Conservation (phyloP, 2,329 filamentous ascomycete genomes). For the Phialocephala subalpina region DNA sequence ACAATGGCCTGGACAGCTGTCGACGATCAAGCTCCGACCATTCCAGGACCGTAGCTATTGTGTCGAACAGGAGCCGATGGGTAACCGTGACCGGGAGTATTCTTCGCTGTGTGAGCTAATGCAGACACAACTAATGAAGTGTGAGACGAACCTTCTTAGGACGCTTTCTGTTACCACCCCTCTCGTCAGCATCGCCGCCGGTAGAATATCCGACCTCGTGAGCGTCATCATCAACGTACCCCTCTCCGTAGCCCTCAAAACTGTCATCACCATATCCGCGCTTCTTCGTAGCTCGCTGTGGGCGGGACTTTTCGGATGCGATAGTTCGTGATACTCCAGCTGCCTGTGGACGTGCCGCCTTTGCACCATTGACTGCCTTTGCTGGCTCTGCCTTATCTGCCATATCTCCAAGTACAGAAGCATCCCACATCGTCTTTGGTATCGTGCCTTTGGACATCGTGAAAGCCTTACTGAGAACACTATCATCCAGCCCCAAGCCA, state of each 20-base stretch:
- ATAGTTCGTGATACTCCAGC: conserved; percentile 21
- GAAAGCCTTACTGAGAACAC: conserved; percentile 58
- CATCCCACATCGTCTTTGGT: conserved; percentile 63
- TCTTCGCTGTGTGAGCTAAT: conserved; percentile 40
- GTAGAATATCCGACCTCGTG: conserved; percentile 74
- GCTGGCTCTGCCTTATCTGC: conserved; percentile 22
- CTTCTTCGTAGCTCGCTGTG: conserved; percentile 75
- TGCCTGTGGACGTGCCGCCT: conserved; percentile 29
- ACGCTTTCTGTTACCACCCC: conserved; percentile 61
- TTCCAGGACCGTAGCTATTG: conserved; percentile 62
- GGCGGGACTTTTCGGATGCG: conserved; percentile 52
- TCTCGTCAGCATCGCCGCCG: conserved; percentile 73
- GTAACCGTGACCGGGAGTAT: conserved; percentile 35
- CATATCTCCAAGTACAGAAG: conserved; percentile 65
- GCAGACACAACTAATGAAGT: conserved; percentile 23
- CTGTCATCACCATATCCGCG: conserved; percentile 78
- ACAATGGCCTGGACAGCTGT: conserved; percentile 11
- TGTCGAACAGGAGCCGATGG: conserved; percentile 40
- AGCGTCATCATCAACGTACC: conserved; percentile 72
- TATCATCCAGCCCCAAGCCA: conserved; percentile 54
- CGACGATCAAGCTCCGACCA: conserved; percentile 59
- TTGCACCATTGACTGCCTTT: conserved; percentile 30
- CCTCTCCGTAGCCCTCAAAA: conserved; percentile 78
- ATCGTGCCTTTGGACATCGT: conserved; percentile 66
- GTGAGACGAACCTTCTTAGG: conserved; percentile 66